Evolutionary conservation across 352 stramenopile genomes (phyloP).

Genomic region (Sclerospora graminicola): DNA sequence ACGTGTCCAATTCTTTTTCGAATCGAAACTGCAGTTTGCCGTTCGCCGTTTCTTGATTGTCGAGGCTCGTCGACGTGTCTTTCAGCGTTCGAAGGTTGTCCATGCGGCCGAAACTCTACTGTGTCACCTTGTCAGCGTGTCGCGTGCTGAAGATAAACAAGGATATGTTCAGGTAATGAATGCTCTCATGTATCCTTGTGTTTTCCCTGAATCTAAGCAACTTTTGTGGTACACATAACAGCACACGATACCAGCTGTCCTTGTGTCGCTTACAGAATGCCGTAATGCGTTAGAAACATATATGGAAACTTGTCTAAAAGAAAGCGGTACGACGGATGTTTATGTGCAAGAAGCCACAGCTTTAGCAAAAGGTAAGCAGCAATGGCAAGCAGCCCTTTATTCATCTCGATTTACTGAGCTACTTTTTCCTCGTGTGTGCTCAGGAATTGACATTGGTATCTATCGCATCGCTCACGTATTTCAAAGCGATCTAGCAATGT

Average conservation of each 20-base stretch:
- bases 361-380: slow-evolving; percentile 38
- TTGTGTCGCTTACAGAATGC: slow-evolving; percentile 62
- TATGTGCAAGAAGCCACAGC: slow-evolving; percentile 52
- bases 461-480: slow-evolving; percentile 70
- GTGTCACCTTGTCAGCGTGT: slow-evolving; percentile 45
- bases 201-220: too few relatives aligned
- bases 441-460: slow-evolving; percentile 70
- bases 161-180: slow-evolving; percentile 72
- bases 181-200: not conserved
- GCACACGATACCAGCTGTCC: slow-evolving; percentile 55
- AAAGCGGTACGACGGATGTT: slow-evolving; percentile 40
- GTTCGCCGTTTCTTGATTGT: slow-evolving; percentile 43
- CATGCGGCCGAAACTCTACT: slow-evolving; percentile 37
- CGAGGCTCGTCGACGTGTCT: slow-evolving; percentile 39
- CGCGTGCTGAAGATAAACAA: slow-evolving; percentile 46
- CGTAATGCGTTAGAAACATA: slow-evolving; percentile 49
- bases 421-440: not conserved
- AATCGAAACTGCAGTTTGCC: slow-evolving; percentile 48
- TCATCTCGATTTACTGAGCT: slow-evolving; percentile 1
- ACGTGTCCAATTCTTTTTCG: slow-evolving; percentile 31
- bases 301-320: slow-evolving; percentile 62
- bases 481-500: slow-evolving; percentile 44
- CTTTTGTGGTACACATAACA: slow-evolving; percentile 7
- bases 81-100: slow-evolving; percentile 36
- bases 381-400: not conserved